Conservation (phyloP, 345 rosid species). For the Mercurialis annua region DNA sequence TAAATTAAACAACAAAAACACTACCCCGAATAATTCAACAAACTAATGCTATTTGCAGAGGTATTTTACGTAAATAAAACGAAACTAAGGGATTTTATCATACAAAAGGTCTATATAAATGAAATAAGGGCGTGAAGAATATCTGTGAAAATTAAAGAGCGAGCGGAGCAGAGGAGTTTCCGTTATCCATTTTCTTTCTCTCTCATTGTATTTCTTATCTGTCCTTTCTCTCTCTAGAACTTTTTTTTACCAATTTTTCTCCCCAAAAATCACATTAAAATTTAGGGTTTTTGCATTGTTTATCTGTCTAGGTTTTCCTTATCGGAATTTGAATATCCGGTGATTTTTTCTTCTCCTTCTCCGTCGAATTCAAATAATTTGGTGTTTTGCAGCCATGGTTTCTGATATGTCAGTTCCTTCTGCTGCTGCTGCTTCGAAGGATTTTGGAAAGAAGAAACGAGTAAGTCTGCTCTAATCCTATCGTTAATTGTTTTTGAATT, state of each 20-base stretch:
- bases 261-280: not conserved
- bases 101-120: not conserved
- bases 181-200: slow-evolving; percentile 56
- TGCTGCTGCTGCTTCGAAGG: slow-evolving; percentile 48
- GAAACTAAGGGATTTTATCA: not conserved
- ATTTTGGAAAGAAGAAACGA: slow-evolving; percentile 75
- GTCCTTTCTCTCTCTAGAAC: slow-evolving; percentile 24
- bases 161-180: slow-evolving; percentile 68
- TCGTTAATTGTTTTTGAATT: not conserved
- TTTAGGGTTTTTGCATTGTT: slow-evolving; percentile 56
- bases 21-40: not conserved
- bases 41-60: not conserved
- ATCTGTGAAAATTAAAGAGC: slow-evolving; percentile 10
- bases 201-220: slow-evolving; percentile 15
- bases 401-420: slow-evolving; percentile 57
- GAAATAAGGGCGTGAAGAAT: not conserved
- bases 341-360: too few relatives aligned
- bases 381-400: slow-evolving; percentile 40
- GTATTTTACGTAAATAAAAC: not conserved
- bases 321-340: not conserved
- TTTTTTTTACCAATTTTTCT: not conserved
- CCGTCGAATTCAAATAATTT: not conserved
- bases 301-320: too few relatives aligned
- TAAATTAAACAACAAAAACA: not conserved
- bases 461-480: slow-evolving; percentile 29